Conservation (phyloP, 202 grass and related monocot species). For the Carex arenaria region DNA sequence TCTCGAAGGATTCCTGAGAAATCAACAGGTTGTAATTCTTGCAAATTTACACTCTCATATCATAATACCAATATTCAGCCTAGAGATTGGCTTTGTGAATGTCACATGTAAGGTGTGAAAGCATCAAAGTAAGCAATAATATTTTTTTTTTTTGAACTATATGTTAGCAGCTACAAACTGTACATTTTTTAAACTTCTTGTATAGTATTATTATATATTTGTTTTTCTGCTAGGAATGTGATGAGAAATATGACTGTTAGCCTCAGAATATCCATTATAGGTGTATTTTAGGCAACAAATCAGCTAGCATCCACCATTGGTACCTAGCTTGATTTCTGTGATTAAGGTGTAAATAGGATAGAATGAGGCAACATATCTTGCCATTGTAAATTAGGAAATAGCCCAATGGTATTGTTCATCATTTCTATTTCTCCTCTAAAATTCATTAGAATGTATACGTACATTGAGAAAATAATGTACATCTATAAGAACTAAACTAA, state of each 20-base stretch:
- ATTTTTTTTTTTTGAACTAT: neutral
- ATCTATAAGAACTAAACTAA: neutral
- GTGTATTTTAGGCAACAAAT: too few relatives aligned
- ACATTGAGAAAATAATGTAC: neutral
- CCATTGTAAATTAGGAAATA: too few relatives aligned
- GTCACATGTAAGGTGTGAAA: neutral
- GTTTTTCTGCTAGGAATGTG: neutral
- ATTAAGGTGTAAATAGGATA: too few relatives aligned
- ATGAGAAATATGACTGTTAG: neutral
- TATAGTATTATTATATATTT: neutral
- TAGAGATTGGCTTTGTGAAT: neutral
- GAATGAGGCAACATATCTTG: too few relatives aligned
- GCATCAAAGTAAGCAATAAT: neutral
- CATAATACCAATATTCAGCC: neutral
- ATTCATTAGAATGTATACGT: too few relatives aligned
- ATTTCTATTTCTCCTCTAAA: too few relatives aligned
- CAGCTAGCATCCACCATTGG: too few relatives aligned
- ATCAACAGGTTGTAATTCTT: neutral
- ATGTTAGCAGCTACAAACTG: neutral
- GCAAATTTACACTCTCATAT: neutral
- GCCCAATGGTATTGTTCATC: too few relatives aligned
- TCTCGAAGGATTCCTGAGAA: conserved; percentile 45
- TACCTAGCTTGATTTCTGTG: too few relatives aligned
- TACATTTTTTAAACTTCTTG: neutral
- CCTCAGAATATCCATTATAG: too few relatives aligned